Evolutionary conservation across 225 moss, liverwort and hornwort species (phyloP), one percentile per base, ranked within the genome.

Genomic region (Sphagnum contortum): DNA sequence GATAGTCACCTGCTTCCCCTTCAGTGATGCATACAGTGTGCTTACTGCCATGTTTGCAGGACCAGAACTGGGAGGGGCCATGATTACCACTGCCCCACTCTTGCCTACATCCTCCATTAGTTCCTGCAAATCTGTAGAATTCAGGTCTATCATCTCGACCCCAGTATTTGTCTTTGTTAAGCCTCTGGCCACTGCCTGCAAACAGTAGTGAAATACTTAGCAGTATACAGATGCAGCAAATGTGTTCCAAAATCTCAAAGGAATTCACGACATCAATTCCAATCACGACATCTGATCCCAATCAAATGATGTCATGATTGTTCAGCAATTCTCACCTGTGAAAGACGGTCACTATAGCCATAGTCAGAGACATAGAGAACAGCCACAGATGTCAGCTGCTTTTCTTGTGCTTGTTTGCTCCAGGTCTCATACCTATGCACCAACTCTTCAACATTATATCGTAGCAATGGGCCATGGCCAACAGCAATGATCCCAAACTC

Each of bases 131-230:
- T 96, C 95, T 44, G 62, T 66, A 49, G 76, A 2, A 63, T 92
- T 95, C 51, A 96, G 59, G 69, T 96, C 95, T 78, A 96, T 29
- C 95, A 96, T 96, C 80, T 92, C 95, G 66, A 80, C 95, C 29
- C 80, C 75, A 51, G 86, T 90, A 48, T 96, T 96, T 10, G 95
- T 96, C 79, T 96, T 96, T 3, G 92, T 92, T 75, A 96, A 87
- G 44, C 95, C 95, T 75, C 88, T 81, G 47, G 95, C 88, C 76
- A 96, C 48, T 10, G 95, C 85, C 91, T 91, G 76, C 53, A 54
- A 5, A 6, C 29, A 12, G 6, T 6, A 5, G 6, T 14, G 13
- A 5, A 6, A 45, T 60, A 6, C 45, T 60, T 60, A 14, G 45
- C 60, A 14, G n/a, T 2, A 5, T 6, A 60, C 6, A 14, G 60